A percentile compares a stretch with the other conserved stretches of the same genome.
phyloP scores from a whole-genome alignment of 2,329 filamentous ascomycete species.

The Colletotrichum theobromicola region DNA sequence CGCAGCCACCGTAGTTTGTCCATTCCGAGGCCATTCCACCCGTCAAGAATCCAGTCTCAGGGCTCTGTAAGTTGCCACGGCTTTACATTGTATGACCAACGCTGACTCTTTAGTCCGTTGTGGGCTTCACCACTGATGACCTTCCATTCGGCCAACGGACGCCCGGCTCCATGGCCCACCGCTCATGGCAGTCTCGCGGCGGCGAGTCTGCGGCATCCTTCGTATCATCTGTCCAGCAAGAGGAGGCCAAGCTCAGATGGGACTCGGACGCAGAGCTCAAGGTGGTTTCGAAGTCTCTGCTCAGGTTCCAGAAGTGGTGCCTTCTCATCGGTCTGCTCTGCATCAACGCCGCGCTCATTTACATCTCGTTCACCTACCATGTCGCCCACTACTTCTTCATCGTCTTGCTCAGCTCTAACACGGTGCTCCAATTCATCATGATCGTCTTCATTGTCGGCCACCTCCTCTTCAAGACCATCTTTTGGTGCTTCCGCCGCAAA shows the following conservation, averaged over 20 bases:
- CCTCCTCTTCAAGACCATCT: constrained; percentile 33
- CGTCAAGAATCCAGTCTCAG: constrained; percentile 11
- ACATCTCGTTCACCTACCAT: constrained; percentile 39
- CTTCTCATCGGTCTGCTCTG: constrained; percentile 38
- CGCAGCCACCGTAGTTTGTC: constrained; percentile 21
- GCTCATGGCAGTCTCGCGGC: constrained; percentile 36
- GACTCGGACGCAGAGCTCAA: constrained; percentile 44
- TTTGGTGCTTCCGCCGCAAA: constrained; percentile 33
- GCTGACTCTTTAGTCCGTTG: constrained; percentile 33
- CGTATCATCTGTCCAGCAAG: constrained; percentile 38
- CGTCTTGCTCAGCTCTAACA: constrained; percentile 50
- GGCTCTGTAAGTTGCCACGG: not conserved
- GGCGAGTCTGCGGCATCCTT: constrained; percentile 39
- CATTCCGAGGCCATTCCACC: constrained; percentile 7
- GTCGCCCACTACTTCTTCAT: constrained; percentile 50
- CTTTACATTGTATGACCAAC: not conserved
- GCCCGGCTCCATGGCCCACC: constrained; percentile 32
- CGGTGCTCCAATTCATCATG: constrained; percentile 47
- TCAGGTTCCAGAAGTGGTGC: constrained; percentile 43
- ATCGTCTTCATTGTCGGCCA: constrained; percentile 41
- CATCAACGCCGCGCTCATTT: constrained; percentile 41
- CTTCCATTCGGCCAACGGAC: constrained; percentile 35
- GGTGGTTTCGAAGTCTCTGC: constrained; percentile 39
- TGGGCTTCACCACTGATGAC: constrained; percentile 30
- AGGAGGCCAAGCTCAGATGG: constrained; percentile 45